phyloP scores from a whole-genome alignment of 305 asterid species.

The Caryopteris hybrid region DNA sequence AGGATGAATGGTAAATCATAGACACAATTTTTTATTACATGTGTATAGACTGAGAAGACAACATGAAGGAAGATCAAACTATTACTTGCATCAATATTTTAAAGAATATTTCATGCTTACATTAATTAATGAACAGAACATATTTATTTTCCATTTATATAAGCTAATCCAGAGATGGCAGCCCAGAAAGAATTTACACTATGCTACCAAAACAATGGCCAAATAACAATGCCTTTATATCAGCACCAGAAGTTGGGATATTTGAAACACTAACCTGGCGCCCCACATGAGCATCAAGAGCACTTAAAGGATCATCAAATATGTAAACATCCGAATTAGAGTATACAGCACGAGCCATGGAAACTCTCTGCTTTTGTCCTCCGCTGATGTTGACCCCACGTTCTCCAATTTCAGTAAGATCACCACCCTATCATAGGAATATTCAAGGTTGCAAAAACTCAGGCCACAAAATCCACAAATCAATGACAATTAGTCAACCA shows the following conservation, averaged over 20 bases:
- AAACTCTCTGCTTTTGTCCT: slow-evolving; percentile 95
- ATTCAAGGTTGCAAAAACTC: slow-evolving; percentile 17
- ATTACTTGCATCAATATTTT: slow-evolving; percentile 2
- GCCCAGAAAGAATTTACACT: not conserved
- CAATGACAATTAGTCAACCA: slow-evolving; percentile 11
- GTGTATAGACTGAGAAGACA: not conserved
- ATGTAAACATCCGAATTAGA: slow-evolving; percentile 80
- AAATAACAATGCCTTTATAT: not conserved
- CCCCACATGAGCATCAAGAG: slow-evolving; percentile 85
- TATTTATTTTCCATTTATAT: not conserved
- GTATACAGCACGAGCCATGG: slow-evolving; percentile 94
- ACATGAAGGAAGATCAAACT: not conserved
- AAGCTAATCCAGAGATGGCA: slow-evolving; percentile 7
- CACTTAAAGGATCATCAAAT: slow-evolving; percentile 95
- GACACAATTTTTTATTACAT: not conserved
- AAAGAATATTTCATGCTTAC: not conserved
- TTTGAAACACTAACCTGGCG: slow-evolving; percentile 44
- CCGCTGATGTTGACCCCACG: slow-evolving; percentile 98
- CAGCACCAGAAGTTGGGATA: slow-evolving; percentile 3
- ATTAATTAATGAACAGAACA: not conserved
- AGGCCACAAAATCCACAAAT: slow-evolving; percentile 3
- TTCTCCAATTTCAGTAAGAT: slow-evolving; percentile 96
- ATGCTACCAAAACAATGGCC: slow-evolving; percentile 4
- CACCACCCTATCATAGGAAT: slow-evolving; percentile 61
- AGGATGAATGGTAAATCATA: slow-evolving; percentile 7